Evolutionary conservation across 768 basidiomycete species (phyloP).

Genomic region (Pholiota microspora): DNA sequence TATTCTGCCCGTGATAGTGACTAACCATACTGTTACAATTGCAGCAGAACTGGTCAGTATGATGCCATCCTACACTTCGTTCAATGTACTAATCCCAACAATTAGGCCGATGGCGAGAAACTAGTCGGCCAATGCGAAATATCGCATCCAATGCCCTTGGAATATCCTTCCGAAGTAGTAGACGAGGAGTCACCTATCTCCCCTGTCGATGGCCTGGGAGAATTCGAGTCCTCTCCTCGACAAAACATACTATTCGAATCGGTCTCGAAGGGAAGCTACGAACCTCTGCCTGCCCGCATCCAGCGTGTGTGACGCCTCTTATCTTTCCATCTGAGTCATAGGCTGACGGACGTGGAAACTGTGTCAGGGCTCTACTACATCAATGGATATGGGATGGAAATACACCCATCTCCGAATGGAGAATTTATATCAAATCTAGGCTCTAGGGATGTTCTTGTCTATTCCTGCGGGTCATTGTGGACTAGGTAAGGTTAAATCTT

Average conservation of each 20-base stretch:
- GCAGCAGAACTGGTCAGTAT: slow-evolving; percentile 78
- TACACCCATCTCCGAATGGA: slow-evolving; percentile 86
- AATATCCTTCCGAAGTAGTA: slow-evolving; percentile 24
- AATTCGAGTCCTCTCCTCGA: slow-evolving; percentile 35
- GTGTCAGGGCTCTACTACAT: slow-evolving; percentile 76
- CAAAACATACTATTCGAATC: slow-evolving; percentile 70
- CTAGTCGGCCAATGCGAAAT: slow-evolving; percentile 94
- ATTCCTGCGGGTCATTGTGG: slow-evolving; percentile 94
- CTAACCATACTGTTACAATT: slow-evolving; percentile 94
- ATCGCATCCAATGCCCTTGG: slow-evolving; percentile 69
- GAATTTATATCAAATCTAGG: slow-evolving; percentile 68
- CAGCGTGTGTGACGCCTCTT: slow-evolving; percentile 42
- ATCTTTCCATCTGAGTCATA: background rate
- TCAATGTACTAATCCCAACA: slow-evolving; percentile 8
- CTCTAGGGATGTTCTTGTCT: slow-evolving; percentile 69
- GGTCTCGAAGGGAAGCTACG: slow-evolving; percentile 48
- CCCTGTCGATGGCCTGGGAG: slow-evolving; percentile 55
- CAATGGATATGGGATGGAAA: slow-evolving; percentile 88
- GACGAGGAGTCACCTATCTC: slow-evolving; percentile 38
- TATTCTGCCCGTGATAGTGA: slow-evolving; percentile 89
- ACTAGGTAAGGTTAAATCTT: slow-evolving; percentile 56
- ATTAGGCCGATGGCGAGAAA: slow-evolving; percentile 67
- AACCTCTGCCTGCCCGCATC: slow-evolving; percentile 60
- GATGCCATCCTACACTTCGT: slow-evolving; percentile 5
- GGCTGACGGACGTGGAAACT: slow-evolving; percentile 7